These are phyloP conservation scores for Heterobasidion irregulare DNA, from an alignment of 1,284 basidiomycete genomes.

Conservation along the genomic window DNA sequence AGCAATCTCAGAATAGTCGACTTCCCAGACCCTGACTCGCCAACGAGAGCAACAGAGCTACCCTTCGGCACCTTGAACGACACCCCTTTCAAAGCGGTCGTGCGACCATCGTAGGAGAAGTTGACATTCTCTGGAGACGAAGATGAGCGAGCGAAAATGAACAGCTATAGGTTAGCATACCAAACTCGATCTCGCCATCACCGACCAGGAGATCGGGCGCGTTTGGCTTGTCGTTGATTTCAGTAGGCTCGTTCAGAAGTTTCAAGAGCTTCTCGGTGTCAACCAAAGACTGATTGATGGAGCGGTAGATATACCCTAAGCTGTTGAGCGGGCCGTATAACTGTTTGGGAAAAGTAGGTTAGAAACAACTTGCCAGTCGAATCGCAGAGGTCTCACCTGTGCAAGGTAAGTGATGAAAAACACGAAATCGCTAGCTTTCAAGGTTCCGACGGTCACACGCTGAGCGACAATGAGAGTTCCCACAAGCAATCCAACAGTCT, in stretches of 20 bases:
- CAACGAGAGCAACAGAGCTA: slow-evolving; percentile 76
- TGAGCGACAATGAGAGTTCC: slow-evolving; percentile 72
- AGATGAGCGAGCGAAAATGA: neutral
- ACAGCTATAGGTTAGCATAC: slow-evolving; percentile 28
- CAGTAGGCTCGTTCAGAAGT: slow-evolving; percentile 69
- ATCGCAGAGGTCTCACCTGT: slow-evolving; percentile 39
- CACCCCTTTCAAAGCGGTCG: slow-evolving; percentile 65
- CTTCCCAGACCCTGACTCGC: slow-evolving; percentile 75
- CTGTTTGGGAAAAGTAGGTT: slow-evolving; percentile 23
- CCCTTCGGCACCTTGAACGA: slow-evolving; percentile 82
- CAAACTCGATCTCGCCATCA: slow-evolving; percentile 79
- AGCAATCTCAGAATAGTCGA: slow-evolving; percentile 78
- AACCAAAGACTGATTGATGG: slow-evolving; percentile 67
- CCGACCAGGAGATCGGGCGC: slow-evolving; percentile 69
- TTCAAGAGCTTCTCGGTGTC: slow-evolving; percentile 76
- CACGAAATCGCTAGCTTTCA: slow-evolving; percentile 55
- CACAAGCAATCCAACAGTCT: slow-evolving; percentile 70
- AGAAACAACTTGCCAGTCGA: neutral
- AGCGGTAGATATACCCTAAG: slow-evolving; percentile 67
- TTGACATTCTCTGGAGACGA: slow-evolving; percentile 10
- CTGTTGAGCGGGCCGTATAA: slow-evolving; percentile 69
- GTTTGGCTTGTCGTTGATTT: slow-evolving; percentile 74
- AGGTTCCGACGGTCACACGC: slow-evolving; percentile 45
- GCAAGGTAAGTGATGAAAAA: slow-evolving; percentile 75
- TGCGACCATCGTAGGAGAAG: slow-evolving; percentile 48